Conservation (phyloP, 2,329 filamentous ascomycete genomes). For the Conoideocrella luteorostrata region DNA sequence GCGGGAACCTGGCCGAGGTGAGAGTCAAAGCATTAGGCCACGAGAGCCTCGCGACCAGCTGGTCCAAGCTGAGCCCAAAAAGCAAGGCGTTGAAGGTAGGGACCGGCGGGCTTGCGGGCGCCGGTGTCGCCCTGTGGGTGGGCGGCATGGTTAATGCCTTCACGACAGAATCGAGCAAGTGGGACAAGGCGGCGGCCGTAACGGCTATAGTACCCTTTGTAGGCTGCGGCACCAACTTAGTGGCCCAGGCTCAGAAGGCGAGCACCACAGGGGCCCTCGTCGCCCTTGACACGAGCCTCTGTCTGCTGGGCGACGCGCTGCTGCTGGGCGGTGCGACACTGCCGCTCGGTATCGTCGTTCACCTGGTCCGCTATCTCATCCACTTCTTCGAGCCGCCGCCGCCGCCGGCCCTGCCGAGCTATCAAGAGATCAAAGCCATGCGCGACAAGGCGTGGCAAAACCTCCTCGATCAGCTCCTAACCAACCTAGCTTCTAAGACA, state of each 20-base stretch:
- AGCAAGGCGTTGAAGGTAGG: not conserved
- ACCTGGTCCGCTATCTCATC: conserved; percentile 2
- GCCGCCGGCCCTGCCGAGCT: not conserved
- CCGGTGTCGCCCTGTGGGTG: not conserved
- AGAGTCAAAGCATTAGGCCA: too few species aligned
- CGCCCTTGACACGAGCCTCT: not conserved
- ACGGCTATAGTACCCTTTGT: conserved; percentile 4
- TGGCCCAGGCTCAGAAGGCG: too few species aligned
- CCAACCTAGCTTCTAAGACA: not conserved
- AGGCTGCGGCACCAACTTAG: too few species aligned
- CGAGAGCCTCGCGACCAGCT: too few species aligned
- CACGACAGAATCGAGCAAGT: not conserved
- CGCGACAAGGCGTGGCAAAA: not conserved
- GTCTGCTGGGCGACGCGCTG: not conserved
- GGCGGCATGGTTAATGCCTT: not conserved
- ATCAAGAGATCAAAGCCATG: not conserved
- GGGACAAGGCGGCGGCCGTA: not conserved
- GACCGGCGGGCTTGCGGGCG: not conserved
- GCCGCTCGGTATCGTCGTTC: conserved; percentile 1
- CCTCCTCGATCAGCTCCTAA: not conserved
- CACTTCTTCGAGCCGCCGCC: conserved; percentile 1
- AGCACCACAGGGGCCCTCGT: too few species aligned
- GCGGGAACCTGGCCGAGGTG: too few species aligned
- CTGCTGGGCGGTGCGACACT: not conserved
- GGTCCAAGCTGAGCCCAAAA: too few species aligned